Conservation (phyloP, 2,329 filamentous ascomycete genomes). For the Dichotomopilus funicola region DNA sequence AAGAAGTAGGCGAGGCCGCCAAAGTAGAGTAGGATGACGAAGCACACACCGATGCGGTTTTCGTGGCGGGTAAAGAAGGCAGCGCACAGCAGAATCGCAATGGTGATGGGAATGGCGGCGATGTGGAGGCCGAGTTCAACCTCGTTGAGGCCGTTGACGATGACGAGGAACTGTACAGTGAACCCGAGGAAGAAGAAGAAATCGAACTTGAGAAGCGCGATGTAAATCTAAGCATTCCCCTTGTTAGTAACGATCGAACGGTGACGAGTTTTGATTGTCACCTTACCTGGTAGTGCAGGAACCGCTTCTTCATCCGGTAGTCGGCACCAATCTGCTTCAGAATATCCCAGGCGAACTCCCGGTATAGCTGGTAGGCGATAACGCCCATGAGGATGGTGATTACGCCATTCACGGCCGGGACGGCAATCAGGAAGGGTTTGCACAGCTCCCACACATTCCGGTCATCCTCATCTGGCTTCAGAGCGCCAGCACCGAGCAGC, state of each 20-base stretch:
- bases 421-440: constrained; percentile 72
- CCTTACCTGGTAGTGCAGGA: constrained; percentile 86
- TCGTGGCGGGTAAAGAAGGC: constrained; percentile 82
- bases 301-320: constrained; percentile 92
- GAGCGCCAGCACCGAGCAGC: constrained; percentile 41
- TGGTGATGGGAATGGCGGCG: constrained; percentile 84
- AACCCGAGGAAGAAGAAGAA: constrained; percentile 99
- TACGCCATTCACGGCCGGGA: constrained; percentile 75
- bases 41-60: constrained; percentile 68
- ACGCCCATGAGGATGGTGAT: constrained; percentile 67
- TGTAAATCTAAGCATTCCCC: constrained; percentile 68
- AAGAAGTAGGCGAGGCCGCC: constrained; percentile 90
- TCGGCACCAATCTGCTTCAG: constrained; percentile 99
- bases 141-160: constrained; percentile 64
- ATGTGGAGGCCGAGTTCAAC: constrained; percentile 82
- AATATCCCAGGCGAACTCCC: constrained; percentile 98
- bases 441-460: constrained; percentile 60
- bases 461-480: constrained; percentile 31
- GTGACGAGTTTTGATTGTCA: no score
- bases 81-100: constrained; percentile 77
- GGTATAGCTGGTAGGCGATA: constrained; percentile 90
- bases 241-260: background rate
- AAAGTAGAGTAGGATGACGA: constrained; percentile 78
- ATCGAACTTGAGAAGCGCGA: constrained; percentile 95
- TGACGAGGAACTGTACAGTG: constrained; percentile 94